These are phyloP conservation scores for Pythium grandisporangium DNA, from an alignment of 352 stramenopile species.

Conservation along the genomic window DNA sequence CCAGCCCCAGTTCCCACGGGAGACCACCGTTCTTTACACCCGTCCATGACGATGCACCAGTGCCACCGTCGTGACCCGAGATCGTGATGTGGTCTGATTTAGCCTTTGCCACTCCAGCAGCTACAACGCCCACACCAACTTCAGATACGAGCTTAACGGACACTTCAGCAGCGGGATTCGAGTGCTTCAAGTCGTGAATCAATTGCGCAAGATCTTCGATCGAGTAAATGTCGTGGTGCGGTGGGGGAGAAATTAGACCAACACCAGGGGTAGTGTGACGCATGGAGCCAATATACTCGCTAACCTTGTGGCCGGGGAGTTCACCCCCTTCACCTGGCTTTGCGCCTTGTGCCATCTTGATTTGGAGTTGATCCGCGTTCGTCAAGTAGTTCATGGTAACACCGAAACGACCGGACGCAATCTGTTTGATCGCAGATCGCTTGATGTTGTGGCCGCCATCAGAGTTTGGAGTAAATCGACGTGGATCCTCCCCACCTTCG, in stretches of 20 bases:
- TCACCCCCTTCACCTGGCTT: constrained; percentile 96
- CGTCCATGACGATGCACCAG: constrained; percentile 92
- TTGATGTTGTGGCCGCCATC: constrained; percentile 35
- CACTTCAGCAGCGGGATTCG: constrained; percentile 89
- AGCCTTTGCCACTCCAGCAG: constrained; percentile 85
- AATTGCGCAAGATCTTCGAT: constrained; percentile 97
- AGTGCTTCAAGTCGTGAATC: constrained; percentile 97
- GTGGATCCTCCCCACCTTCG: constrained; percentile 92
- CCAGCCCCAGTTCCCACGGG: constrained; percentile 94
- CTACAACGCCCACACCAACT: constrained; percentile 94
- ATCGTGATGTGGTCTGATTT: constrained; percentile 95
- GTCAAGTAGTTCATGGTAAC: constrained; percentile 96
- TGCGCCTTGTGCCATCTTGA: constrained; percentile 97
- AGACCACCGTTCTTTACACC: constrained; percentile 91
- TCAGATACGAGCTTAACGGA: constrained; percentile 96
- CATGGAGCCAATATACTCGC: constrained; percentile 93
- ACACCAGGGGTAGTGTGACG: constrained; percentile 95
- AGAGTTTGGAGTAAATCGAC: constrained; percentile 48
- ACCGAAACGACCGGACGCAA: constrained; percentile 93
- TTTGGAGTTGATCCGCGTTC: constrained; percentile 96
- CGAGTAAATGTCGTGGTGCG: constrained; percentile 98
- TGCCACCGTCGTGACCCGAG: constrained; percentile 93
- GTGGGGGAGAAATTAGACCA: constrained; percentile 93
- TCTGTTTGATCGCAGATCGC: constrained; percentile 93
- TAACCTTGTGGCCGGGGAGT: constrained; percentile 95